Base-by-base conservation (phyloP, 352 stramenopile species). In the Saprolegnia diclina region DNA sequence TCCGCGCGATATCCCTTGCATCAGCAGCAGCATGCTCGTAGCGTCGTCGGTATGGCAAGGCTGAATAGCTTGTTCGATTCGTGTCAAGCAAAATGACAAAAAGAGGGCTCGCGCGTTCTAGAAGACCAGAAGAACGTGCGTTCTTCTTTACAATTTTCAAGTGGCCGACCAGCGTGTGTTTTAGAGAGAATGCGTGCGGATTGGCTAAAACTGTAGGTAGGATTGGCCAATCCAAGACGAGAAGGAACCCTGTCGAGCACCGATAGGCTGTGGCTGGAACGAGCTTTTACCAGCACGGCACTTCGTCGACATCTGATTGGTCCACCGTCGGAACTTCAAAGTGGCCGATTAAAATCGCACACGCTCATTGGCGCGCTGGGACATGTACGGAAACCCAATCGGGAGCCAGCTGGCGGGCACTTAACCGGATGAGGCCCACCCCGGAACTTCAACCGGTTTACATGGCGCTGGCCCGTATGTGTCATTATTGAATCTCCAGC, bases 401-500 rank as follows among this genome's bases (percentile, higher is more conserved):
- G 24, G 21, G 48, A 32, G 14, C 24, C 24, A 26, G 16, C 48
- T 18, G 19, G 10, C 48, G 24, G 48, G 10, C 10, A 22, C 22
- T 21, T 29, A 13, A 22, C 14, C 21, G 48, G 22, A 40, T 61
- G 53, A 37, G 53, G 22, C 26, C 42, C 11, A 48, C 11, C 1
- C 1, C 18, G 42, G 42, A 48, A 48, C 18, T 48, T 48, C 18
- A 48, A n/a, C 18, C 42, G 42, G 42, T 48, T n/a, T 14, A n/a
- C 42, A 48, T 10, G 7, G 42, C 42, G 7, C 42, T n/a, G 13
- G 42, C 29, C 29, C 29, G 29, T 35, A 35, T 35, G 42, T 48
- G 42, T n/a, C 55, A 63, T 48, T 32, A 63, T 63, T 63, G 24
- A 26, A 45, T 63, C 45, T 48, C 35, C 53, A 42, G 7, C 7